Evolutionary conservation across 2,329 filamentous ascomycete genomes (phyloP).

Genomic region (Corniculantispora saksenae): DNA sequence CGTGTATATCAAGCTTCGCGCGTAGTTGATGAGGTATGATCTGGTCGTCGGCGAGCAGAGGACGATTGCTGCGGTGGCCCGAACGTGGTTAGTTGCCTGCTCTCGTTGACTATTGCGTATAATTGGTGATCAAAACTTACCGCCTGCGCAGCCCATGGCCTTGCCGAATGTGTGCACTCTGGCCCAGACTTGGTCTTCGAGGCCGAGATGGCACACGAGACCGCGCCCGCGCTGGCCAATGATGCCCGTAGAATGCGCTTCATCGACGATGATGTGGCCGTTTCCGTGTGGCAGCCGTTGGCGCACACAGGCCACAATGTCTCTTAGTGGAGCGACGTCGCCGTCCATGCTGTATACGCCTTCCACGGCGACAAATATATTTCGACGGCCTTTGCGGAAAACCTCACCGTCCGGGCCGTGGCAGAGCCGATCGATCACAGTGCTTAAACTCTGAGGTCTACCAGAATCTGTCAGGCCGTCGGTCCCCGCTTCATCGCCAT

Average conservation of each 20-base stretch:
- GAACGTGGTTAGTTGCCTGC: not conserved
- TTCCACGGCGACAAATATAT: constrained; percentile 70
- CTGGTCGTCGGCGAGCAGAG: constrained; percentile 61
- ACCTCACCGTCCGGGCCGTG: constrained; percentile 33
- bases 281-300: constrained; percentile 57
- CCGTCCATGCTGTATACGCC: constrained; percentile 84
- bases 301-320: constrained; percentile 61
- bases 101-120: too few species aligned
- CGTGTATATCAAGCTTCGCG: constrained; percentile 75
- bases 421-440: constrained; percentile 33
- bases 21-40: constrained; percentile 73
- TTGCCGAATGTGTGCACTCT: constrained; percentile 69
- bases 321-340: constrained; percentile 64
- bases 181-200: constrained; percentile 58
- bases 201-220: constrained; percentile 55
- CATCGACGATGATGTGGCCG: constrained; percentile 65
- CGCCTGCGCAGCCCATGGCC: constrained; percentile 67
- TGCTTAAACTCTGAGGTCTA: constrained; percentile 27
- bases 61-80: constrained; percentile 46
- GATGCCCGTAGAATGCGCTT: constrained; percentile 67
- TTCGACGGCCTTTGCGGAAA: constrained; percentile 41
- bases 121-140: constrained; percentile 44
- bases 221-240: constrained; percentile 58
- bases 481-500: not conserved
- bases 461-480: not conserved